Conservation (phyloP, 495 filamentous ascomycete genomes). For the Daldinia decipiens region DNA sequence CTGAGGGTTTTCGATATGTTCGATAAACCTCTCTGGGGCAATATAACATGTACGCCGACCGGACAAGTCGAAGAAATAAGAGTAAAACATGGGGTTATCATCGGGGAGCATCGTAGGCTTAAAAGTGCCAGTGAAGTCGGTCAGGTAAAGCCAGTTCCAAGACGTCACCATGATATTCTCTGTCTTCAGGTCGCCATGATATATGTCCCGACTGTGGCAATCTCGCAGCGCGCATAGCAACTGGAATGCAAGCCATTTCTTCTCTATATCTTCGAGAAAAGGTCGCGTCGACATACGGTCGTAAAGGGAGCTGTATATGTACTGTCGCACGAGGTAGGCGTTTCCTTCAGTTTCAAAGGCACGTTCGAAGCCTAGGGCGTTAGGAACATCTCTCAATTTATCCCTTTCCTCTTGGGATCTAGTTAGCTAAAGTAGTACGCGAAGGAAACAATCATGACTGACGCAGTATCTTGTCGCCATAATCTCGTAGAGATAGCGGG, state of each 20-base stretch:
- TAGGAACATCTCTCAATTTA: conserved; percentile 82
- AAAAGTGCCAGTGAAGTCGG: conserved; percentile 95
- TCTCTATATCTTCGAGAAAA: conserved; percentile 96
- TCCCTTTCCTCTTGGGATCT: conserved; percentile 76
- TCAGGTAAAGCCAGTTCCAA: conserved; percentile 99
- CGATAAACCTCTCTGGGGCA: conserved; percentile 90
- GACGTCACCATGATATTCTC: conserved; percentile 97
- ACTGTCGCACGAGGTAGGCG: conserved; percentile 96
- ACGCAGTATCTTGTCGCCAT: conserved; percentile 80
- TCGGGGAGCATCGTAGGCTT: conserved; percentile 95
- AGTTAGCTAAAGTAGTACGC: conserved; percentile 27
- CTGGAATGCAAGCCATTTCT: conserved; percentile 98
- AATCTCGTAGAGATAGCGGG: conserved; percentile 77
- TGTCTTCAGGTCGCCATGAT: conserved; percentile 98
- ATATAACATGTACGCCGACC: conserved; percentile 94
- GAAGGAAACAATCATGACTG: conserved; percentile 46
- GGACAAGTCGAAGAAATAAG: conserved; percentile 96
- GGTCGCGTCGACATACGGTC: conserved; percentile 97
- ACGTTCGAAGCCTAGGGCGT: conserved; percentile 89
- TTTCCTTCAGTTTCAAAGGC: conserved; percentile 89
- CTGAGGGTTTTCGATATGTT: conserved; percentile 64
- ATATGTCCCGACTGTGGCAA: conserved; percentile 89
- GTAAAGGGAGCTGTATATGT: conserved; percentile 95
- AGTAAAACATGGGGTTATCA: conserved; percentile 97
- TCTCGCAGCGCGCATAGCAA: conserved; percentile 92